These are phyloP conservation scores for Garcia nutans DNA, from an alignment of 345 rosid species.

Conservation along the genomic window DNA sequence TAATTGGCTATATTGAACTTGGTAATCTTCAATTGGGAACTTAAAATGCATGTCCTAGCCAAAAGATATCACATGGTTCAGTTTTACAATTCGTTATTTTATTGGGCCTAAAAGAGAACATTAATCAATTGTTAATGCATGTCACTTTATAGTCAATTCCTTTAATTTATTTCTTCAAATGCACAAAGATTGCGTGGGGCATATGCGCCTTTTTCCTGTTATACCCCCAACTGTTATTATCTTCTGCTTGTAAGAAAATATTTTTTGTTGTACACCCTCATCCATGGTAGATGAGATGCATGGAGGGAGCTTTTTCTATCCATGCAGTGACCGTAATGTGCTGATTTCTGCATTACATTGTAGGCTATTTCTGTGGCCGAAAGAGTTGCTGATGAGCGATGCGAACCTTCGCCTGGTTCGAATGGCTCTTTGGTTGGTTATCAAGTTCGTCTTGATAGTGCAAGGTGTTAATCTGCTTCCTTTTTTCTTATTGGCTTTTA, in stretches of 20 bases:
- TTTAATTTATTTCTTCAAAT: neutral
- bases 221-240: neutral
- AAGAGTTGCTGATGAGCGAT: slow-evolving; percentile 93
- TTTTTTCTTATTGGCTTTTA: slow-evolving; percentile 4
- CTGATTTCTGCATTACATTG: slow-evolving; percentile 20
- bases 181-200: neutral
- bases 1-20: neutral
- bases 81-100: neutral
- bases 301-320: neutral
- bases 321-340: neutral
- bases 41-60: neutral
- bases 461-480: slow-evolving; percentile 52
- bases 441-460: slow-evolving; percentile 97
- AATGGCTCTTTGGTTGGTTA: slow-evolving; percentile 85
- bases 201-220: neutral
- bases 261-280: neutral
- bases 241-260: neutral
- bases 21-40: neutral
- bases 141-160: neutral
- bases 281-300: neutral
- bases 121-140: neutral
- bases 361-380: slow-evolving; percentile 98
- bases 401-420: slow-evolving; percentile 82
- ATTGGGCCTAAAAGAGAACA: neutral
- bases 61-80: neutral